Percentiles rank a stretch among this genome's conserved stretches.
Conservation (phyloP, 371 early-diverging fungal genomes). For the Parasitella parasitica region DNA sequence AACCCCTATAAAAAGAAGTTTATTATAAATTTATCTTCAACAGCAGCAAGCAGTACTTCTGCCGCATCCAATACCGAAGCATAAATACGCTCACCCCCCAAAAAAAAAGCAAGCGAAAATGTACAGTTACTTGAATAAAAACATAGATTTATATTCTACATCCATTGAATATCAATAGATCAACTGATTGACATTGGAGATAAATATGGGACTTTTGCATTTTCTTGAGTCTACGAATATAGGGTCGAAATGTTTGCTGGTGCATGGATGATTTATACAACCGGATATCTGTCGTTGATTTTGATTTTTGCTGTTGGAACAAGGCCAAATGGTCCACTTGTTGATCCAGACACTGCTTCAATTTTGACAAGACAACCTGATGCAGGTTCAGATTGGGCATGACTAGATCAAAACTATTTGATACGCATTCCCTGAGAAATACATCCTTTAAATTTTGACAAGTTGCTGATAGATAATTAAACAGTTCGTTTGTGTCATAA, state of each 20-base stretch:
- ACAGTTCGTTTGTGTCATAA: not conserved
- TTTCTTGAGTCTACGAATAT: conserved; percentile 1
- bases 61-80: not conserved
- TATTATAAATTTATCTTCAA: not conserved
- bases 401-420: not conserved
- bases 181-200: conserved; percentile 4
- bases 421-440: not conserved
- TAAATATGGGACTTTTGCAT: not conserved
- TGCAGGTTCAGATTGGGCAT: not conserved
- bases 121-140: conserved; percentile 8
- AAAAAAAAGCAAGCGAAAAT: conserved; percentile 1
- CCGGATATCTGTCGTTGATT: not conserved
- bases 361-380: not conserved
- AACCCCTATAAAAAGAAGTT: conserved; percentile 37
- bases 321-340: not conserved
- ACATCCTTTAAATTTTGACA: not conserved
- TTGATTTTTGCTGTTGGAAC: not conserved
- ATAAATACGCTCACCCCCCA: not conserved
- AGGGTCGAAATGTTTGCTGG: not conserved
- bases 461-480: not conserved
- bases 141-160: conserved; percentile 5
- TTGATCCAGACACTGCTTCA: not conserved
- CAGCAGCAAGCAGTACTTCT: not conserved
- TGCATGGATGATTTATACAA: not conserved
- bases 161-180: conserved; percentile 8